Evolutionary conservation across 148 eudicot species (phyloP).

Genomic region (Chenopodium suecicum): DNA sequence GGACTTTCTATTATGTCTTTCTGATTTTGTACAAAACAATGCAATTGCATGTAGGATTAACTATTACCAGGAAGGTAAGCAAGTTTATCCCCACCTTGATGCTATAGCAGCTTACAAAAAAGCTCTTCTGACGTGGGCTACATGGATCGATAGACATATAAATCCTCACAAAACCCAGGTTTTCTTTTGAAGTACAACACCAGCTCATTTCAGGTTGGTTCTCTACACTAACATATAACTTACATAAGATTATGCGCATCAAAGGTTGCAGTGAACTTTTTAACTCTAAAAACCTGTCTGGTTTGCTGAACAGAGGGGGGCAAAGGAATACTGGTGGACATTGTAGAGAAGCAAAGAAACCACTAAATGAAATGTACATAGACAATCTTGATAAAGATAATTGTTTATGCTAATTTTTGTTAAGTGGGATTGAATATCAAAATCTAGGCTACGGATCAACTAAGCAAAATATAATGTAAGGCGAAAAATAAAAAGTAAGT

Average conservation of each 20-base stretch:
- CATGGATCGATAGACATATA: slow-evolving; percentile 70
- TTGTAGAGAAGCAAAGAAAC: slow-evolving; percentile 68
- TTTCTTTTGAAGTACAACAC: slow-evolving; percentile 86
- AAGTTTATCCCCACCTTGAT: slow-evolving; percentile 71
- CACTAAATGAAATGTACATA: slow-evolving; percentile 37
- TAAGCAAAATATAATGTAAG: too few relatives aligned
- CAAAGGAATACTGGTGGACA: slow-evolving; percentile 93
- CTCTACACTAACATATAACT: neutral
- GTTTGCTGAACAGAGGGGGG: slow-evolving; percentile 66
- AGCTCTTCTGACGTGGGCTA: slow-evolving; percentile 78
- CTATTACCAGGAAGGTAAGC: slow-evolving; percentile 82
- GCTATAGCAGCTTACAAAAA: slow-evolving; percentile 60
- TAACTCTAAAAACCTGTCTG: slow-evolving; percentile 6
- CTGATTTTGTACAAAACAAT: neutral
- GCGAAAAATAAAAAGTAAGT: too few relatives aligned
- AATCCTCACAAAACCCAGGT: slow-evolving; percentile 64
- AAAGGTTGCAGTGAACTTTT: neutral
- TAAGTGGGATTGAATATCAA: too few relatives aligned
- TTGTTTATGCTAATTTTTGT: too few relatives aligned
- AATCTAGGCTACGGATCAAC: too few relatives aligned
- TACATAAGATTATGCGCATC: neutral
- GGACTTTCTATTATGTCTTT: neutral
- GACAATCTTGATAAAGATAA: slow-evolving; percentile 53
- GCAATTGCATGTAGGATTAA: slow-evolving; percentile 52
- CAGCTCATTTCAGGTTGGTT: slow-evolving; percentile 89